phyloP scores from a whole-genome alignment of 345 rosid species.

The Toxicodendron radicans region DNA sequence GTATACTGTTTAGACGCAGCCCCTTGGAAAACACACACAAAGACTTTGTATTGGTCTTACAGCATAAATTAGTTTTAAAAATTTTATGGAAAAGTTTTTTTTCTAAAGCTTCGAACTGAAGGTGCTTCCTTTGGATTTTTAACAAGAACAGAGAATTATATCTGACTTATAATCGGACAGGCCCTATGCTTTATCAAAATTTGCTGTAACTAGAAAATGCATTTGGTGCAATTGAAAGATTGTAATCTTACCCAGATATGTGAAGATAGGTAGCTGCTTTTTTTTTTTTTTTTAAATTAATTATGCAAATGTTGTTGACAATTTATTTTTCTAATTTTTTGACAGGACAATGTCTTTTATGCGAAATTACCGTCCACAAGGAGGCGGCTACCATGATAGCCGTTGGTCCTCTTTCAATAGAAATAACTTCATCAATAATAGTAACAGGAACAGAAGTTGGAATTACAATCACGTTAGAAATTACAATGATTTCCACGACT shows the following conservation, averaged over 20 bases:
- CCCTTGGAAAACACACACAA: too few relatives aligned
- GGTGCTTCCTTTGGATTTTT: background rate
- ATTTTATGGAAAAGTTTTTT: background rate
- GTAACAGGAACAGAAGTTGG: conserved; percentile 31
- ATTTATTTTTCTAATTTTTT: background rate
- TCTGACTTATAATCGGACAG: too few relatives aligned
- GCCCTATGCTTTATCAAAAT: background rate
- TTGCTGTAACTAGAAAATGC: background rate
- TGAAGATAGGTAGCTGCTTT: background rate
- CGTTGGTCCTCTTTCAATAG: conserved; percentile 33
- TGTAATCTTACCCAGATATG: background rate
- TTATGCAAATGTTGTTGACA: background rate
- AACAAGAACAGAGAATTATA: background rate
- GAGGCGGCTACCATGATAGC: conserved; percentile 38
- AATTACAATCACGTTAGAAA: conserved; percentile 23
- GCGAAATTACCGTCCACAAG: conserved; percentile 45
- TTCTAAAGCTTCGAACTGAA: background rate
- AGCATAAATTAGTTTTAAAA: too few relatives aligned
- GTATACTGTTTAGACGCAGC: too few relatives aligned
- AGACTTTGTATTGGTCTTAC: too few relatives aligned
- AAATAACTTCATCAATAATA: conserved; percentile 25
- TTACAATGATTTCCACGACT: conserved; percentile 25
- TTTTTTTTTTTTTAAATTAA: background rate
- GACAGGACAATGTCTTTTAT: conserved; percentile 46
- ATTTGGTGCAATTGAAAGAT: background rate